phyloP scores from a whole-genome alignment of 2,329 filamentous ascomycete species.

The Thermomyces lanuginosus region DNA sequence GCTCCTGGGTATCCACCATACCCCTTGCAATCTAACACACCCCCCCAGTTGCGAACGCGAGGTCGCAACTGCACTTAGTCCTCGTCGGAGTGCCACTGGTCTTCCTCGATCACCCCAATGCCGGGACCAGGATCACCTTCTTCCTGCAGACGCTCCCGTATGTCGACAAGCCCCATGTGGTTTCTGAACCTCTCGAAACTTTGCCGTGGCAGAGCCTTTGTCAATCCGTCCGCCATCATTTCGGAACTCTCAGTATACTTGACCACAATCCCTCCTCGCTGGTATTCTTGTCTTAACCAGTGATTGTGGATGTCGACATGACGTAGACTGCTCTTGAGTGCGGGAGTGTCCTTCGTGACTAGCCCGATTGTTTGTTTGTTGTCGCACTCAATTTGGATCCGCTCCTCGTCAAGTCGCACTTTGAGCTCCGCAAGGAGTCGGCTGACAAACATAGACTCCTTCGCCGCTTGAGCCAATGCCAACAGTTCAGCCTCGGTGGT shows the following conservation, averaged over 20 bases:
- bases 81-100: too few relatives aligned
- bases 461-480: constrained; percentile 6
- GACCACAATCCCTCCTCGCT: constrained; percentile 7
- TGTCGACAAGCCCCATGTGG: too few relatives aligned
- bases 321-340: constrained; percentile 7
- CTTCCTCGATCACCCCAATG: too few relatives aligned
- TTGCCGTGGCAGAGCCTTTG: not conserved
- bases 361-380: constrained; percentile 7
- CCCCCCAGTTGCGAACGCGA: too few relatives aligned
- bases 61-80: too few relatives aligned
- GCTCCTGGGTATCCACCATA: too few relatives aligned
- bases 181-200: not conserved
- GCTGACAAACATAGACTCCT: constrained; percentile 5
- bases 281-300: constrained; percentile 12
- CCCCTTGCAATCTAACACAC: too few relatives aligned
- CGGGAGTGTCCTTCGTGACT: constrained; percentile 1
- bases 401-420: constrained; percentile 6
- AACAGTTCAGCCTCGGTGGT: constrained; percentile 11
- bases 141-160: too few relatives aligned
- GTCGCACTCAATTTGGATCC: constrained; percentile 5
- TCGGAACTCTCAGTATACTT: constrained; percentile 10
- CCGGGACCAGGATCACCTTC: too few relatives aligned
- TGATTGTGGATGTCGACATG: constrained; percentile 13
- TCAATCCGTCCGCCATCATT: constrained; percentile 5
- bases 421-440: constrained; percentile 5